phyloP scores from a whole-genome alignment of 2,329 filamentous ascomycete species.

The Thelonectria discophora region DNA sequence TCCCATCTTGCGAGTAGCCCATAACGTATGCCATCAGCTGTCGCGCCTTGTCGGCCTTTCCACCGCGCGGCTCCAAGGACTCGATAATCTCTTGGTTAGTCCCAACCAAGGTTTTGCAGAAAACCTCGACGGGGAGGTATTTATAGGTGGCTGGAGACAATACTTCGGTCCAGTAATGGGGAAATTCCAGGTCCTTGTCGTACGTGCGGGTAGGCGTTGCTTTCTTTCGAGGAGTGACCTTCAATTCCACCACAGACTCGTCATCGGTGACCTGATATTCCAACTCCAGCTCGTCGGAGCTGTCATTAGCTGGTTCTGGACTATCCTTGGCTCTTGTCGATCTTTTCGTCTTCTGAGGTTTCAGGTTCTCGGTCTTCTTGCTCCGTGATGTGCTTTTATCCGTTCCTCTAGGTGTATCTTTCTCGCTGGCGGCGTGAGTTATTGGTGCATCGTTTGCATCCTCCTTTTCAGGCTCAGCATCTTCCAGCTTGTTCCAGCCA shows the following conservation, averaged over 20 bases:
- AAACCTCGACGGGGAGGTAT: slow-evolving; percentile 80
- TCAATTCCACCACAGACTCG: slow-evolving; percentile 66
- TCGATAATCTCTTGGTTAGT: slow-evolving; percentile 77
- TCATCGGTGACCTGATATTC: slow-evolving; percentile 62
- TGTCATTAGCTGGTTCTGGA: slow-evolving; percentile 40
- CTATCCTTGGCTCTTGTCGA: slow-evolving; percentile 22
- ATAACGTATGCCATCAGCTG: slow-evolving; percentile 92
- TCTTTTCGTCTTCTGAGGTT: slow-evolving; percentile 26
- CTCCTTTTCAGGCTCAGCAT: slow-evolving; percentile 67
- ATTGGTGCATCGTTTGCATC: slow-evolving; percentile 5
- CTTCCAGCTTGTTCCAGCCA: slow-evolving; percentile 88
- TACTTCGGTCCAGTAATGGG: slow-evolving; percentile 93
- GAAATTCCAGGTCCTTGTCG: slow-evolving; percentile 81
- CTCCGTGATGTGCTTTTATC: slow-evolving; percentile 7
- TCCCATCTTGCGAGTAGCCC: slow-evolving; percentile 82
- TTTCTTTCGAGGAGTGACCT: slow-evolving; percentile 51
- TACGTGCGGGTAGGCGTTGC: slow-evolving; percentile 59
- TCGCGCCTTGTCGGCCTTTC: slow-evolving; percentile 83
- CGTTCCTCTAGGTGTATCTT: slow-evolving; percentile 9
- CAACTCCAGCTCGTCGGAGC: slow-evolving; percentile 56
- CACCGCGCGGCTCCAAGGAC: slow-evolving; percentile 82
- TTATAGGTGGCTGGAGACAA: slow-evolving; percentile 83
- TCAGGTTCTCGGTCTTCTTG: slow-evolving; percentile 17
- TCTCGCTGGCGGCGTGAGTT: slow-evolving; percentile 20
- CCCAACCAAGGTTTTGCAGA: slow-evolving; percentile 74